Evolutionary conservation across 1,284 basidiomycete species (phyloP), one percentile per base, ranked within the genome.

Genomic region (Erythrobasidium hasegawianum): DNA sequence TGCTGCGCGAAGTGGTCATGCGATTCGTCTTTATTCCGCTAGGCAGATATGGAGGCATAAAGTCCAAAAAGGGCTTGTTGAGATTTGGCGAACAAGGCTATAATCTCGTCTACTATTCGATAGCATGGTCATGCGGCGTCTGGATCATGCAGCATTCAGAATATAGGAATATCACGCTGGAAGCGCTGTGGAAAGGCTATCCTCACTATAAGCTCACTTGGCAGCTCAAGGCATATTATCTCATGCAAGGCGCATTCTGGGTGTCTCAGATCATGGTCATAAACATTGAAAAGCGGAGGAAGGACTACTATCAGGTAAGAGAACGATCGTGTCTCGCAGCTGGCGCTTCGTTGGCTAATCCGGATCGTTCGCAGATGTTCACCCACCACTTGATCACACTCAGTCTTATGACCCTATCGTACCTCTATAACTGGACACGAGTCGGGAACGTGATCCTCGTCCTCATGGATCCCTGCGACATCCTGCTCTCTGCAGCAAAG

Each of bases 11-110:
- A 79, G 77, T 83, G 50, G 77, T 84, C 57, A 85, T 93, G 74
- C 77, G 90, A 43, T 81, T 80, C 69, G 72, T 91, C 57, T 84
- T 91, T 70, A 86, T 87, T 74, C 89, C 91, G 5, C 84, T 93
- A 69, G 89, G 88, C 20, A 79, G 81, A 50, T 86, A 85, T 83
- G 86, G 85, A 57, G 73, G 40, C 72, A 75, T 70, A 68, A 71
- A 27, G 75, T 79, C 57, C 76, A 75, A 47, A 78, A 78, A 62
- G 76, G 77, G 67, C 47, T 38, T 91, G 49, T 77, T 88, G 54
- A 82, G 95, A 68, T 97, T 97, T 75, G 90, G 91, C 2, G 95
- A 97, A 78, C 95, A 98, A 79, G 88, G 90, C 58, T 98, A 92
- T 90, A 85, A 85, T 49, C 81, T 87, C 57, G 77, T 89, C 52